These are phyloP conservation scores for Geotrichum cucujoidarum DNA, from an alignment of 1,139 yeast species.

Conservation along the genomic window DNA sequence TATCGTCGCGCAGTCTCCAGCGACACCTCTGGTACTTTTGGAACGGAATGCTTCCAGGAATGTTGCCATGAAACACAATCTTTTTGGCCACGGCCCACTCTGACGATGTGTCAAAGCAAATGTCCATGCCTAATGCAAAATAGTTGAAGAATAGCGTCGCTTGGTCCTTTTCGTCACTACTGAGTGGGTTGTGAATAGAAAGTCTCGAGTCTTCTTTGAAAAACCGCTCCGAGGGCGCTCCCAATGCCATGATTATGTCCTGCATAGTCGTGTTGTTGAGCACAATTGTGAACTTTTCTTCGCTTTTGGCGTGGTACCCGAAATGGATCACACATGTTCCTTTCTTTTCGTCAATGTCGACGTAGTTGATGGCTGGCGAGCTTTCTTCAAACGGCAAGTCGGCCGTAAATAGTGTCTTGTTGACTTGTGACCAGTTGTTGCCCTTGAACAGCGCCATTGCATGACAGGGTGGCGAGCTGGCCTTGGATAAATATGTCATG, in stretches of 20 bases:
- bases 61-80: conserved; percentile 33
- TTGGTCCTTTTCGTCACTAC: conserved; percentile 19
- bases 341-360: conserved; percentile 17
- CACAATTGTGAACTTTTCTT: conserved; percentile 18
- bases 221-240: conserved; percentile 35
- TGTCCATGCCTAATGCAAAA: conserved; percentile 32
- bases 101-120: conserved; percentile 30
- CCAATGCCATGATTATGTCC: conserved; percentile 31
- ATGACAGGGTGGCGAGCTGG: conserved; percentile 26
- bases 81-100: conserved; percentile 29
- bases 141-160: conserved; percentile 32
- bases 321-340: conserved; percentile 21
- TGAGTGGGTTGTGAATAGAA: conserved; percentile 29
- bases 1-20: conserved; percentile 25
- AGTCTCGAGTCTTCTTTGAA: conserved; percentile 32
- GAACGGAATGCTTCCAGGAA: conserved; percentile 33
- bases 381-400: not conserved
- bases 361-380: conserved; percentile 20
- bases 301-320: conserved; percentile 22
- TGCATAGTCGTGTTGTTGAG: conserved; percentile 29
- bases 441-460: conserved; percentile 32
- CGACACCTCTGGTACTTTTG: conserved; percentile 33
- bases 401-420: conserved; percentile 12
- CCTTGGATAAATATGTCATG: conserved; percentile 22
- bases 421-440: conserved; percentile 31